Base-by-base conservation (phyloP, 2,329 filamentous ascomycete species). In the Simplicillium sp. region DNA sequence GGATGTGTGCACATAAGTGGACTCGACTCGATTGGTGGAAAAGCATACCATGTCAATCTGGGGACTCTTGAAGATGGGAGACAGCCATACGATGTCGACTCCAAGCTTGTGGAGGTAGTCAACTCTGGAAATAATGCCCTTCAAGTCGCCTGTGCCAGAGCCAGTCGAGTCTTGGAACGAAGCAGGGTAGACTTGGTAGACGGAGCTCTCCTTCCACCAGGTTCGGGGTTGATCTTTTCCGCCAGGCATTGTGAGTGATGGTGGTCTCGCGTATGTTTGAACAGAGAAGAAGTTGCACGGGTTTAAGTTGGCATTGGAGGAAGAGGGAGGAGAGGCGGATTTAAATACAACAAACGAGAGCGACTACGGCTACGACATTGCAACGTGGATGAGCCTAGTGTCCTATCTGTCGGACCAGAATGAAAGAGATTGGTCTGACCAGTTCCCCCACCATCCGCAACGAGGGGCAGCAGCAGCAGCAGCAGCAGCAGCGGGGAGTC, bases 131-230 rank as follows among this genome's bases (percentile, higher is more conserved):
- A 75, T 74, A 48, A 79, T 75, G 31, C 75, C 75, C 36, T 66
- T 66, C n/a, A 79, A 56, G 45, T 78, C 74, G 33, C 75, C 75
- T 36, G 69, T 57, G 5, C 75, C 75, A 42, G 73, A 68, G 33
- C 69, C 71, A 15, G 70, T 76, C 34, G 69, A 70, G 53, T 78
- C 75, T 46, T 75, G 68, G 60, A 79, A 80, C 18, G 71, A 75
- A n/a, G 75, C 69, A 3, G 75, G 73, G 52, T 79, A 80, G 46
- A 80, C 70, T 47, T 80, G 74, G 52, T 80, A 80, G 16, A 79
- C 71, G 9, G 70, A 65, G 38, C 66, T 68, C 53, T 79, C 73
- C 48, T 78, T 77, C 75, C 76, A 80, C 75, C 75, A 80, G 13
- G 54, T 52, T 28, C 54, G 54, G 8, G 46, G 46, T 39, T 53